Base-by-base conservation (phyloP, 192 early-diverging fungal genomes). In the Coemansia sp. region DNA sequence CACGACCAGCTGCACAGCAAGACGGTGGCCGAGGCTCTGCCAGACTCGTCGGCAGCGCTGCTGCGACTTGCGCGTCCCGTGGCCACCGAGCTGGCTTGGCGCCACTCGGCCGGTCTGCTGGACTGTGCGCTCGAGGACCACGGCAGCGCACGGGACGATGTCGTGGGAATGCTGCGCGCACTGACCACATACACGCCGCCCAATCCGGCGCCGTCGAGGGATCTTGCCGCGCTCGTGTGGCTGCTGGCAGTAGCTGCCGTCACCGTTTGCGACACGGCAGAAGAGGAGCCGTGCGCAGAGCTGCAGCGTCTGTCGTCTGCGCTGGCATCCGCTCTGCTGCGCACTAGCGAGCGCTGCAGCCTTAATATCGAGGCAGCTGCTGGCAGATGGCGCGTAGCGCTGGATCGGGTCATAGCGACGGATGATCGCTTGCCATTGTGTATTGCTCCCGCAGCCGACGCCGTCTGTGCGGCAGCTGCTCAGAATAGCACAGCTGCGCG, bases 41-140 rank as follows among this genome's bases (percentile, higher is more conserved):
- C 32, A 1, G 54, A 54, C 5, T 36, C 63, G n/a, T 65, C 78
- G 1, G 36, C 51, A 1, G 55, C 49, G 22, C 64, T 63, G 11
- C 57, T 59, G 57, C 54, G 65, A 1, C 65, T 76, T 12, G 18
- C 47, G 15, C 71, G 63, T 8, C 65, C 79, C 2, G 68, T 82
- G 15, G 79, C 67, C 19, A 76, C 79, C 6, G 74, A 75, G 66
- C 52, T 82, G 10, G 41, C 67, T 0, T 77, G 70, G 79, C 43
- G 60, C 7, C 60, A 68, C 41, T 74, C 71, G 0, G 52, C 45
- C 36, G 46, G 18, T 0, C 57, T 82, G 0, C 42, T 61, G 18
- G 51, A 19, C 13, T 68, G 79, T 61, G n/a, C 71, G 12, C 45
- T 73, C n/a, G 56, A 32, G 13, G 63, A 67, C 19, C 51, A 62